Evolutionary conservation across 2,329 filamentous ascomycete species (phyloP).

Genomic region (Helicocarpus griseus): DNA sequence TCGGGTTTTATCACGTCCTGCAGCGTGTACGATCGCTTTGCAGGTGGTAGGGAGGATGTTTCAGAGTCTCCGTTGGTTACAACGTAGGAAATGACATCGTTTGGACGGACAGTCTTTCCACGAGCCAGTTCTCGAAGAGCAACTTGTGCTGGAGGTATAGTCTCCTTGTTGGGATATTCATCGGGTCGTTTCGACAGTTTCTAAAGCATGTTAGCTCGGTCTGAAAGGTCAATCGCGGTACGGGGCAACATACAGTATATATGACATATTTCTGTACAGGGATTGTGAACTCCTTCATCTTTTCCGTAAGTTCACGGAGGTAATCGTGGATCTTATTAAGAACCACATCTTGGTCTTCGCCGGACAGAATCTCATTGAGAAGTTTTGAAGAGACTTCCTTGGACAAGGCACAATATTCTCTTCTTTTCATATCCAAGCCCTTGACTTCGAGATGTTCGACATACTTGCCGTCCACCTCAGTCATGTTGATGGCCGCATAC

Average conservation of each 20-base stretch:
- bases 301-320: conserved; percentile 67
- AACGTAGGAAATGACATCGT: conserved; percentile 94
- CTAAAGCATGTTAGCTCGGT: conserved; percentile 22
- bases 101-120: conserved; percentile 80
- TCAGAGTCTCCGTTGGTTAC: conserved; percentile 60
- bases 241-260: conserved; percentile 54
- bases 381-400: conserved; percentile 89
- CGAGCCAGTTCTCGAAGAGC: conserved; percentile 78
- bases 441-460: conserved; percentile 96
- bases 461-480: conserved; percentile 80
- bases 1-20: conserved; percentile 74
- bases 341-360: conserved; percentile 80
- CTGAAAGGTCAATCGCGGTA: neutral
- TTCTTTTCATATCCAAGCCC: conserved; percentile 92
- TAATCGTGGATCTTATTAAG: conserved; percentile 90
- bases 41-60: conserved; percentile 53
- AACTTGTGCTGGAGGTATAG: conserved; percentile 95
- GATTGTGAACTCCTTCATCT: conserved; percentile 74
- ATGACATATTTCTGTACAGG: conserved; percentile 88
- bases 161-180: conserved; percentile 88
- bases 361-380: conserved; percentile 88
- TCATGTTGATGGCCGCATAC: conserved; percentile 92
- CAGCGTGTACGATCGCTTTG: conserved; percentile 81
- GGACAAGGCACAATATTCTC: conserved; percentile 91
- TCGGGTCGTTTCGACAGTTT: conserved; percentile 90